Conservation (phyloP, 257 asterid genomes). For the Solanum peruvianum region DNA sequence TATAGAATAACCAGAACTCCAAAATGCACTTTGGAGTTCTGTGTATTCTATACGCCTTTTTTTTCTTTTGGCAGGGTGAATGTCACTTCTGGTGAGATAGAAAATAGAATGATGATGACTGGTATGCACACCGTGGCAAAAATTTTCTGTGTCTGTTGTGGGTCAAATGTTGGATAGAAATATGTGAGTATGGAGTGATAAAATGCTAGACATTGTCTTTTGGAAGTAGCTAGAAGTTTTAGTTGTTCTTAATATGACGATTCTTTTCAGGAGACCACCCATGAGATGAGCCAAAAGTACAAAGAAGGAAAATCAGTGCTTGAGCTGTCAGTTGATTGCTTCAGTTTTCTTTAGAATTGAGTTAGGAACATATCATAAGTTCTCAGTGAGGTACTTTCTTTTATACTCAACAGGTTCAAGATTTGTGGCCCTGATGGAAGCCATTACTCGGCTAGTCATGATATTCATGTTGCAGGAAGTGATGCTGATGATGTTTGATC, state of each 20-base stretch:
- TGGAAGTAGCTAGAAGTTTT: neutral
- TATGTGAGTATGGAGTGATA: conserved; percentile 32
- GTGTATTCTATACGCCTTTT: neutral
- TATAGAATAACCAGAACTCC: no score
- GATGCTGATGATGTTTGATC: conserved; percentile 48
- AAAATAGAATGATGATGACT: conserved; percentile 66
- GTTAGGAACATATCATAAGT: neutral
- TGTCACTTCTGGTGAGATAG: conserved; percentile 51
- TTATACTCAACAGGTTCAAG: conserved; percentile 4
- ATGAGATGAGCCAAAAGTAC: conserved; percentile 11
- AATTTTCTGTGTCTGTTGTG: conserved; percentile 55
- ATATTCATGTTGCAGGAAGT: conserved; percentile 47
- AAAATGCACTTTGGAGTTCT: neutral
- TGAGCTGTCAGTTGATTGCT: conserved; percentile 5
- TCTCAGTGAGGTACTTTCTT: neutral
- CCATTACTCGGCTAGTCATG: conserved; percentile 42
- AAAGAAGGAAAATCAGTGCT: conserved; percentile 18
- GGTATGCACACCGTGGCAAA: conserved; percentile 58
- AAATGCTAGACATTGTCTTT: neutral
- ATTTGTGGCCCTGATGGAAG: conserved; percentile 9
- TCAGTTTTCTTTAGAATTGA: neutral
- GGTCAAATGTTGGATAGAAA: conserved; percentile 71
- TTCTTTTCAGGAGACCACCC: conserved; percentile 31
- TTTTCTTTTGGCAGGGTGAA: conserved; percentile 33
- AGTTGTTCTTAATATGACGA: neutral